These are phyloP conservation scores for Mucor lusitanicus DNA, from an alignment of 371 early-diverging fungal species.

Conservation along the genomic window DNA sequence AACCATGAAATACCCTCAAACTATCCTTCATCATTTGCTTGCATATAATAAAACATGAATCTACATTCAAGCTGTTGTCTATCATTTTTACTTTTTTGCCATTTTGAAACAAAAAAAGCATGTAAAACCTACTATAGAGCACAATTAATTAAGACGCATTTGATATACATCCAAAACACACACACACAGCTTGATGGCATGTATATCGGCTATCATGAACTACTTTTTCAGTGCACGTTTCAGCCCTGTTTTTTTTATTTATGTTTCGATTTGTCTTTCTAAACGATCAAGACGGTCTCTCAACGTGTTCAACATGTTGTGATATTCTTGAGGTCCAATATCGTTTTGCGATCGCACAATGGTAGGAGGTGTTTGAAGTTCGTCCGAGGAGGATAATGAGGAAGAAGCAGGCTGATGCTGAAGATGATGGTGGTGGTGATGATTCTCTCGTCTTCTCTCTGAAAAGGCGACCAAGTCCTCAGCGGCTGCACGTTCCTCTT, in stretches of 20 bases:
- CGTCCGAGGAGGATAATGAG: slow-evolving; percentile 1
- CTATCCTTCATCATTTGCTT: too few species aligned
- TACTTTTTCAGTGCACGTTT: too few species aligned
- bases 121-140: background rate
- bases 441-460: slow-evolving; percentile 11
- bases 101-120: background rate
- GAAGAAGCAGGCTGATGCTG: background rate
- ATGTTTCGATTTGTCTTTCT: slow-evolving; percentile 29
- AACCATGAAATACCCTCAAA: too few species aligned
- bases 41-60: too few species aligned
- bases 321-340: slow-evolving; percentile 33
- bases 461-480: slow-evolving; percentile 26
- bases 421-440: background rate
- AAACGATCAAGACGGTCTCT: slow-evolving; percentile 30
- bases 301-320: slow-evolving; percentile 26
- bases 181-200: too few species aligned
- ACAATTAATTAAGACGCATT: background rate
- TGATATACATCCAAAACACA: background rate
- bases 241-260: background rate
- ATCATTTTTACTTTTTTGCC: too few species aligned
- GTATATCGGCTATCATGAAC: background rate
- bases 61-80: too few species aligned
- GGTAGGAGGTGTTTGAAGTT: slow-evolving; percentile 30
- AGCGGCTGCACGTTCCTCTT: slow-evolving; percentile 23
- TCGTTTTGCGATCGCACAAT: slow-evolving; percentile 37